Base-by-base conservation (phyloP, 2,329 filamentous ascomycete genomes). In the Aspergillus vadensis region DNA sequence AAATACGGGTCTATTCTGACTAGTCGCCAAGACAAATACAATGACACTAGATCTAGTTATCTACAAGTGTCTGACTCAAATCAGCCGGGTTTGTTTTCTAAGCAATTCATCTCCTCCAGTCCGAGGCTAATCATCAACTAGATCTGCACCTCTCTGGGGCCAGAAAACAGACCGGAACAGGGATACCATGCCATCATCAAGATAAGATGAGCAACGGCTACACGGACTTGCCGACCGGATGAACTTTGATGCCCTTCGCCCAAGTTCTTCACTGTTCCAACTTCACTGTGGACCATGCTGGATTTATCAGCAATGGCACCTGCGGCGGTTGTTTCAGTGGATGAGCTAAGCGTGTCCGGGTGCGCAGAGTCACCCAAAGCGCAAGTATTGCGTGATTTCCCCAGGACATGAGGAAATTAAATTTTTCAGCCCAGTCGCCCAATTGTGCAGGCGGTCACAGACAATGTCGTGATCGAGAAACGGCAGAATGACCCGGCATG, bases 371-470 rank as follows among this genome's bases (percentile, higher is more conserved):
- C 12, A 65, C 70, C 71, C 52, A 8, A 23, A 5, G 59, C 30
- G 74, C 74, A 75, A 63, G 61, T 71, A 78, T 78, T 73, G 76
- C 76, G 76, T 78, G 76, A 74, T 78, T 74, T 71, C 62, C 65
- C 57, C 55, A 55, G 60, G 55, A 51, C 65, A 70, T 74, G 67
- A 72, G 65, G 62, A 65, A 65, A 75, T 71, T 64, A 52, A 67
- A 69, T 66, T 69, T 69, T 70, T 71, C 67, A 66, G 67, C 63
- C 65, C 39, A 23, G 43, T 30, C 17, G 19, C 67, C 65, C 44
- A 38, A 68, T 66, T 15, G 7, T 55, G 70, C 55, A 75, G 69
- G 72, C 70, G 70, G 70, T 71, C 61, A 58, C 49, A 50, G 53
- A 36, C 62, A 62, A 72, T 74, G 66, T 69, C 70, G 69, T 72